Evolutionary conservation across 257 asterid species (phyloP), one percentile per base, ranked within the genome.

Genomic region (Linderniella brevidens): DNA sequence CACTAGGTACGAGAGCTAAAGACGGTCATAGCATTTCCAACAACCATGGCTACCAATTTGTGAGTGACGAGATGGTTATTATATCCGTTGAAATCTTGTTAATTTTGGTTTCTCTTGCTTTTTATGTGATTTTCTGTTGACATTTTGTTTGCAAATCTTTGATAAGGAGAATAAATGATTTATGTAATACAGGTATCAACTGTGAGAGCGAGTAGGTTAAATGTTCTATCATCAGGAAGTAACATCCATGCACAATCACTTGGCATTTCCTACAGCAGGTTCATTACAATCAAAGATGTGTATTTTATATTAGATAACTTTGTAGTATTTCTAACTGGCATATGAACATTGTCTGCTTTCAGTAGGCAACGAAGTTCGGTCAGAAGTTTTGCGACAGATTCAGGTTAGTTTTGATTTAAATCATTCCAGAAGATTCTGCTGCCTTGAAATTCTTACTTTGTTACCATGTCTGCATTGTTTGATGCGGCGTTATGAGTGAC

Each of bases 301-400:
- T 25, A 25, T 25, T 2, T 25, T 3, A 25, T 25, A 25, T 25
- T 25, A 25, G 32, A 25, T 25, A 6, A 25, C 3, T 25, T 25
- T 25, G 32, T 25, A 25, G 4, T 3, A 25, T 25, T 58, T 37
- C 4, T 61, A 56, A 52, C 48, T 57, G 53, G 48, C 40, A 47
- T 65, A 19, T 37, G 52, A 58, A 49, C 6, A 43, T 53, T 29
- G 29, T 54, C 49, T 58, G 54, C 43, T 64, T 46, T 45, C 76
- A 79, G 96, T 61, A 62, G 66, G 50, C 66, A 37, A 47, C 57
- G 40, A 61, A 71, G 50, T 50, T 42, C 41, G 40, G 60, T 49
- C 46, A 71, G 82, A 62, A 57, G 62, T 11, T 82, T 76, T 65
- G 79, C 93, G 52, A 54, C 92, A 11, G 72, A 68, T 56, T 63